phyloP scores from a whole-genome alignment of 352 stramenopile genomes.

The Pythium monospermum region DNA sequence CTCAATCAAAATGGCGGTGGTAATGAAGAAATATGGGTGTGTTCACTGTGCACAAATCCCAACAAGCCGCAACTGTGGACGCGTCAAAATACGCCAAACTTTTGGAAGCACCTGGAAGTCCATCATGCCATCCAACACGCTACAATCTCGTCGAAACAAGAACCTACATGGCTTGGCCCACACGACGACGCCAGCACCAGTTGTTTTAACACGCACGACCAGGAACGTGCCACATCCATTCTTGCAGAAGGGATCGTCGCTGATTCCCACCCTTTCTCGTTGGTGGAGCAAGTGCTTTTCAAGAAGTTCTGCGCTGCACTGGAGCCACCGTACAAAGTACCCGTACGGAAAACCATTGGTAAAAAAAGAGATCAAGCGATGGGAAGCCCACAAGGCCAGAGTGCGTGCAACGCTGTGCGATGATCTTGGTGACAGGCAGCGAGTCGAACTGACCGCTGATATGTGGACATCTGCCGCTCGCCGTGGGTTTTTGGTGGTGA shows the following conservation, averaged over 20 bases:
- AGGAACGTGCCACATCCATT: too few relatives aligned
- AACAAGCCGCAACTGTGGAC: too few relatives aligned
- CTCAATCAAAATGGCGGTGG: too few relatives aligned
- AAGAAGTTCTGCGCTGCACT: neutral
- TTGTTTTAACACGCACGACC: too few relatives aligned
- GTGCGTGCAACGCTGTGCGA: neutral
- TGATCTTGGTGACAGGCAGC: neutral
- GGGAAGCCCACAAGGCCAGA: neutral
- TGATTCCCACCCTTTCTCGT: neutral
- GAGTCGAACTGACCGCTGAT: constrained; percentile 1
- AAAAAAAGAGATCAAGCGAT: neutral
- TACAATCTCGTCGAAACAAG: too few relatives aligned
- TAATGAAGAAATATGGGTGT: too few relatives aligned
- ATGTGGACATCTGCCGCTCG: constrained; percentile 21
- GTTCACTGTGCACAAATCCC: too few relatives aligned
- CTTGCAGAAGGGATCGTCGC: neutral
- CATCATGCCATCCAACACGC: too few relatives aligned
- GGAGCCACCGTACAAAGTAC: neutral
- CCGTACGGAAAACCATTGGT: neutral
- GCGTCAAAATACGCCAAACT: too few relatives aligned
- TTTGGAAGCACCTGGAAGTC: too few relatives aligned
- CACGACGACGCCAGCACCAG: too few relatives aligned
- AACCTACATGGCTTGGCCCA: too few relatives aligned
- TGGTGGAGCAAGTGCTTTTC: neutral
- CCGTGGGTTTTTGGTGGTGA: constrained; percentile 19